A percentile compares a stretch with the other conserved stretches of the same genome.
Conservation (phyloP, 805 yeast genomes). For the Wickerhamiella domercqiae region DNA sequence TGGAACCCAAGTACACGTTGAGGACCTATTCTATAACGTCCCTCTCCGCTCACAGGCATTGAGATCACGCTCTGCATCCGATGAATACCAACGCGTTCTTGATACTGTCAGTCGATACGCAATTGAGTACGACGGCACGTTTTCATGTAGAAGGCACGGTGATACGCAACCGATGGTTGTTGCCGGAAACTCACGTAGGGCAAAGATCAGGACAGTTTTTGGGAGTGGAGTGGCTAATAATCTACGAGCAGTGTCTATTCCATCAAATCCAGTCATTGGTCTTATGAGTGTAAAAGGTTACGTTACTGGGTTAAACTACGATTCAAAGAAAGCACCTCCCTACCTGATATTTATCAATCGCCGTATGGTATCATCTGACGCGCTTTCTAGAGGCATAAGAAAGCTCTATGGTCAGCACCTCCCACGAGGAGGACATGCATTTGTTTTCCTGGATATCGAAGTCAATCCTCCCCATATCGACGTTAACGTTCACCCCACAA, state of each 20-base stretch:
- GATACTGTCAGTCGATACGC: conserved; percentile 79
- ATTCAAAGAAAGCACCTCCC: conserved; percentile 44
- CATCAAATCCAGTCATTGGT: conserved; percentile 29
- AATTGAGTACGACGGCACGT: conserved; percentile 49
- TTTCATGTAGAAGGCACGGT: conserved; percentile 67
- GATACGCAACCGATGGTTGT: conserved; percentile 55
- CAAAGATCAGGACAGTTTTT: conserved; percentile 57
- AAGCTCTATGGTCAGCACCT: conserved; percentile 48
- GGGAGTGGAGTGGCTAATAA: conserved; percentile 58
- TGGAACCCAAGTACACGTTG: conserved; percentile 77
- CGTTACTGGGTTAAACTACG: conserved; percentile 56
- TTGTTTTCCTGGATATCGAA: conserved; percentile 56
- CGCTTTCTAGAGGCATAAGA: conserved; percentile 51
- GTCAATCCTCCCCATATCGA: conserved; percentile 62
- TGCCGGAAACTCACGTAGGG: conserved; percentile 32
- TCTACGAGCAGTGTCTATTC: conserved; percentile 34
- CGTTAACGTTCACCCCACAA: conserved; percentile 93
- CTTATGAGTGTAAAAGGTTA: conserved; percentile 40
- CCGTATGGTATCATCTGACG: conserved; percentile 70
- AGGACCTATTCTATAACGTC: conserved; percentile 77
- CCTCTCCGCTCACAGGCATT: conserved; percentile 64
- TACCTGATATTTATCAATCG: conserved; percentile 78
- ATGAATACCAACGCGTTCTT: conserved; percentile 60
- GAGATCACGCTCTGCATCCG: conserved; percentile 28
- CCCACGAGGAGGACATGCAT: conserved; percentile 64